Percentiles rank a stretch among this genome's conserved stretches.
phyloP scores from a whole-genome alignment of 305 asterid species.

The Fraxinus sp. region DNA sequence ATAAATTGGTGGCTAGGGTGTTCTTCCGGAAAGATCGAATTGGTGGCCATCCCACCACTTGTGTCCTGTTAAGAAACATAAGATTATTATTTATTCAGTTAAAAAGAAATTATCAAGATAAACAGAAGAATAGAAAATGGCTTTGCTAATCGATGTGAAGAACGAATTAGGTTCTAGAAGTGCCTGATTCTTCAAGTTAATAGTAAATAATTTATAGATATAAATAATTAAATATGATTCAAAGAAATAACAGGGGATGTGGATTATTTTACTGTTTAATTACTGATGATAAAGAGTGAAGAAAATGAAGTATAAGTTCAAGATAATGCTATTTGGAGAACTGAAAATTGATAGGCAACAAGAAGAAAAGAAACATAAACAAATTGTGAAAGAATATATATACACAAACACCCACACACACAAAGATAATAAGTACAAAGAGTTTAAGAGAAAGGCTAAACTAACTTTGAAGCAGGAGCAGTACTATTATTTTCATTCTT shows the following conservation, averaged over 20 bases:
- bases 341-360: background rate
- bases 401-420: background rate
- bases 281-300: background rate
- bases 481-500: slow-evolving; percentile 33
- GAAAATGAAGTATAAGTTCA: background rate
- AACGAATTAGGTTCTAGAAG: background rate
- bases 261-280: background rate
- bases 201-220: background rate
- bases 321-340: background rate
- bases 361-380: background rate
- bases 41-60: slow-evolving; percentile 94
- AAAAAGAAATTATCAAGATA: background rate
- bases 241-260: background rate
- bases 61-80: slow-evolving; percentile 53
- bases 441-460: background rate
- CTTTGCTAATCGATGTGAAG: background rate
- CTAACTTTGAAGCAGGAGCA: slow-evolving; percentile 53
- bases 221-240: background rate
- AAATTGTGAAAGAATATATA: background rate
- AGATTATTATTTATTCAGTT: background rate
- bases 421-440: background rate
- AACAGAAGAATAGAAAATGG: background rate
- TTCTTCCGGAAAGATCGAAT: slow-evolving; percentile 75
- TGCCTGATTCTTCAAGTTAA: background rate
- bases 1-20: slow-evolving; percentile 46